Base-by-base conservation (phyloP, 352 stramenopile genomes). In the Globisporangium carolinianum region DNA sequence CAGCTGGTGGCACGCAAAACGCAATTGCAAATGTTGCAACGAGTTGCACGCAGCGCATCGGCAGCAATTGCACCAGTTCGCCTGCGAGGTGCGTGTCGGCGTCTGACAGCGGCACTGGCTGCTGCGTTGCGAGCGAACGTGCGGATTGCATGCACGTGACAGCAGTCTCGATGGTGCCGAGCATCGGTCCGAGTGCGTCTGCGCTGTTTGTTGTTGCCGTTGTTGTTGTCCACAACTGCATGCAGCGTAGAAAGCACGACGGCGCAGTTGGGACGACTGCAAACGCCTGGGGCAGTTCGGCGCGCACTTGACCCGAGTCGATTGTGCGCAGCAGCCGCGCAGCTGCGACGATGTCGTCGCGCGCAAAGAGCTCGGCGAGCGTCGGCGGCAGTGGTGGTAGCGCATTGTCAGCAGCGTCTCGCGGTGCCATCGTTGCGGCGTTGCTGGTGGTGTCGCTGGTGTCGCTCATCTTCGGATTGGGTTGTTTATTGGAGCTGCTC, bases 1-100 rank as follows among this genome's bases (percentile, higher is more conserved):
- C 49, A 4, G 66, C 50, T 1, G 24, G 12, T 4, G 68, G 52
- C 35, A 89, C 66, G 24, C 60, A 46, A 58, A 81, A 89, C 36
- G 69, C 73, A 39, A 61, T 59, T 14, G 60, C 69, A 51, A 84
- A 87, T 43, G 69, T 63, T 6, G 72, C 62, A 11, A 85, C 56
- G 47, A 84, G 67, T 5, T 63, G 51, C 49, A 69, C 65, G 6
- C 67, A 60, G 15, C 62, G 71, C 37, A 71, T 67, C 35, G 61
- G 51, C 49, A 84, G 68, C 7, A 61, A 57, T 15, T 69, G 60
- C 39, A 89, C 56, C 57, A 89, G 66, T 17, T 60, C 63, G 6
- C 65, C 75, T 3, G 79, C 79, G 46, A 87, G 51, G 6, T 60
- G 57, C 51, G 69, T 73, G 55, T 83, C 70, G 4, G 51, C 47